Base-by-base conservation (phyloP, 176 grass and related monocot genomes). In the Tillandsia leiboldiana region DNA sequence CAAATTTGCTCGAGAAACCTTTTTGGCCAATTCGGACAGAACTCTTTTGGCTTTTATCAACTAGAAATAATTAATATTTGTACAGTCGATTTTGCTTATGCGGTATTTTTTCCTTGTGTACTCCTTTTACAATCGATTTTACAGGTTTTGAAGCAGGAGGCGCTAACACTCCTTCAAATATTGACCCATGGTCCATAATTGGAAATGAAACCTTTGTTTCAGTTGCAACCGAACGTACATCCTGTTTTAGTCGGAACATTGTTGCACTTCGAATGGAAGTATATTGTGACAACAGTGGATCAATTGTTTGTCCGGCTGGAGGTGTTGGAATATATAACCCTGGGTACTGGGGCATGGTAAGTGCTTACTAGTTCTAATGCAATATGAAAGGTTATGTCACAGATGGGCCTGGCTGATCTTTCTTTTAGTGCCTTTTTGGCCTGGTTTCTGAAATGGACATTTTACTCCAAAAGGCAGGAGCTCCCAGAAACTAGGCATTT, bases 331-430 rank as follows among this genome's bases (percentile, higher is more conserved):
- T 96, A 67, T 96, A 88, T 69, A 96, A 96, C 51, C 85, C 85
- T 3, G 91, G 91, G 20, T 96, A 77, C 72, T 96, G 91, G 91
- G 91, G 91, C 79, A 96, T 96, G 87, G 91, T 97, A 87, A 65
- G 72, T 54, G 24, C 15, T 63, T 58, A 20, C 67, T 67, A 48
- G 27, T 13, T 27, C 14, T 62, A 24, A 77, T 65, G 71, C 71
- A 64, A 15, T 63, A 54, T 13, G 12, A 8, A 2, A 49, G 57
- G n/a, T 58, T 2, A 27, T 0, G 3, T 53, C 69, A 49, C 33
- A 42, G 33, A 42, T 42, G 24, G 24, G 24, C 24, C 24, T 24
- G 33, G 33, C 33, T 42, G 33, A 42, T 42, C 33, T 42, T 7
- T 42, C 33, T 42, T 42, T 42, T 42, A 42, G 33, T 42, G 33